These are phyloP conservation scores for Pseudogymnoascus sp. DNA, from an alignment of 2,329 filamentous ascomycete species.

Conservation along the genomic window DNA sequence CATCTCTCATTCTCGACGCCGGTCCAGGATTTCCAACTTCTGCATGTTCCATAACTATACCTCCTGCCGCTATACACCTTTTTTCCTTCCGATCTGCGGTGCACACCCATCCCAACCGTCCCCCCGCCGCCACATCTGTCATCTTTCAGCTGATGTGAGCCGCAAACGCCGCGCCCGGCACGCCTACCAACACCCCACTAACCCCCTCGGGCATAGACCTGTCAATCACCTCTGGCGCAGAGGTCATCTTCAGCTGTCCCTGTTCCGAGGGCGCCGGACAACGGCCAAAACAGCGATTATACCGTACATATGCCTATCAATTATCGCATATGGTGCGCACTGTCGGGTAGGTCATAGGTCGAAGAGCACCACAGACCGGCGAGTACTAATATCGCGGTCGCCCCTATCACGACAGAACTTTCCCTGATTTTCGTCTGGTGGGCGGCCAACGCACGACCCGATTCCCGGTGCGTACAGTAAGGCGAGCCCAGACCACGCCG, in stretches of 20 bases:
- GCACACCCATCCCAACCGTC: neutral
- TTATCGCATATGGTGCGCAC: neutral
- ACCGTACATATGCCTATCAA: neutral
- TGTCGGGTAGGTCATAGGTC: neutral
- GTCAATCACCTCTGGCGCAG: neutral
- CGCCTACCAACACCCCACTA: neutral
- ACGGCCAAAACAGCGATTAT: neutral
- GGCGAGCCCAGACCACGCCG: neutral
- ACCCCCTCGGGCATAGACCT: neutral
- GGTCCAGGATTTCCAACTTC: neutral
- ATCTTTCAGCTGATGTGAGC: conserved; percentile 6
- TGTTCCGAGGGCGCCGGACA: neutral
- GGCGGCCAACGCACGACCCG: neutral
- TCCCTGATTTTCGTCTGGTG: neutral
- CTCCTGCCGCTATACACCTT: neutral
- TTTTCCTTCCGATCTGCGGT: neutral
- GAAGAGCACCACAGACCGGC: neutral
- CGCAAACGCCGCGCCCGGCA: neutral
- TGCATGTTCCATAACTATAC: neutral
- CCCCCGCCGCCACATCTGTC: neutral
- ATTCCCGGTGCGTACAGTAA: neutral
- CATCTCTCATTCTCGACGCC: neutral
- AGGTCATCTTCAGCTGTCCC: neutral
- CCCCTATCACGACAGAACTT: neutral
- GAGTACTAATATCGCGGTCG: neutral